Percentiles rank a stretch among this genome's conserved stretches.
Conservation (phyloP, 441 rosid genomes). For the Biscutella laevigata region DNA sequence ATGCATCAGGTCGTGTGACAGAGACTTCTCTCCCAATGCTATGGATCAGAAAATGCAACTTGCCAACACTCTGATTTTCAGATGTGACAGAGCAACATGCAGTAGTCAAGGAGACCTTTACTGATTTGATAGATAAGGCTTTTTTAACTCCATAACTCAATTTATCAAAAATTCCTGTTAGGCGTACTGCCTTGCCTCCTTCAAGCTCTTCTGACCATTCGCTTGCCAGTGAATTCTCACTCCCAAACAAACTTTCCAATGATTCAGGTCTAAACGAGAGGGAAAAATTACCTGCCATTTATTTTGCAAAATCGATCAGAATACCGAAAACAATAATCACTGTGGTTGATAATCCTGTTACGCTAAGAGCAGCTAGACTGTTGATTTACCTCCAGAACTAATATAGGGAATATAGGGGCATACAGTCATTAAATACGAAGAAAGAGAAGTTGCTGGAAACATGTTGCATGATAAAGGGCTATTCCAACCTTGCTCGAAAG, state of each 20-base stretch:
- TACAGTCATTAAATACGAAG: background rate
- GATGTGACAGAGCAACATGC: conserved; percentile 56
- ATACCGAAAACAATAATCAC: background rate
- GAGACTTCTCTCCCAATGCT: conserved; percentile 70
- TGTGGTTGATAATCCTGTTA: conserved; percentile 6
- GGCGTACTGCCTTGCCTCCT: conserved; percentile 87
- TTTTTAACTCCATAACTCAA: conserved; percentile 69
- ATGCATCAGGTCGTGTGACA: conserved; percentile 48
- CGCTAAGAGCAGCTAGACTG: conserved; percentile 13
- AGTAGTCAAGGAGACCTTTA: conserved; percentile 65
- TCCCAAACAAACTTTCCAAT: conserved; percentile 31
- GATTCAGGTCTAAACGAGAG: conserved; percentile 86
- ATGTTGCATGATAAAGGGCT: conserved; percentile 11
- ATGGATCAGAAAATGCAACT: conserved; percentile 82
- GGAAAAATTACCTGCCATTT: conserved; percentile 78
- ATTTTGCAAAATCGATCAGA: conserved; percentile 19
- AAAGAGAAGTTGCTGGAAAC: conserved; percentile 5
- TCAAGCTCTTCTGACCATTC: conserved; percentile 88
- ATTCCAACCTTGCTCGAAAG: conserved; percentile 3
- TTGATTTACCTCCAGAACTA: conserved; percentile 1
- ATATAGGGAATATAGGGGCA: background rate
- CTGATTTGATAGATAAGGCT: conserved; percentile 56
- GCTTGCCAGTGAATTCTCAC: conserved; percentile 40
- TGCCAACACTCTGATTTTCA: conserved; percentile 33
- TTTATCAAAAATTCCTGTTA: conserved; percentile 81